A percentile compares a stretch with the other conserved stretches of the same genome.
These are phyloP conservation scores for Chamaecrista fasciculata DNA, from an alignment of 306 rosid genomes.

Conservation along the genomic window DNA sequence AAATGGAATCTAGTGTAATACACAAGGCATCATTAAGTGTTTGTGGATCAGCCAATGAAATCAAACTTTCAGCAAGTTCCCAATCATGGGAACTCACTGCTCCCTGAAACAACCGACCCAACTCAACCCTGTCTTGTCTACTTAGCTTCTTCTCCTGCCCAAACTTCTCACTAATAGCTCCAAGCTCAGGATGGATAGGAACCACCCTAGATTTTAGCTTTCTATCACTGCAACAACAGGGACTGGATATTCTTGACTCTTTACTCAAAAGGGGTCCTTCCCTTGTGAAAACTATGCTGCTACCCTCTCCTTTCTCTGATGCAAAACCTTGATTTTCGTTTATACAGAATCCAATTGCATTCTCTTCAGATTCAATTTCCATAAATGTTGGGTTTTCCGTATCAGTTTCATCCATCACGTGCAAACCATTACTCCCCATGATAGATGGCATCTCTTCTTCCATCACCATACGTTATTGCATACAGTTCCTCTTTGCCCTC, in stretches of 20 bases:
- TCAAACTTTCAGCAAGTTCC: constrained; percentile 80
- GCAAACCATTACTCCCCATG: constrained; percentile 27
- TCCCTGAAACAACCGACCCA: constrained; percentile 76
- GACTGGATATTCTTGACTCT: constrained; percentile 39
- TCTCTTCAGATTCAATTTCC: constrained; percentile 47
- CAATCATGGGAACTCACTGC: constrained; percentile 80
- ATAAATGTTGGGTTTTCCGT: constrained; percentile 30
- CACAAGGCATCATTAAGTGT: constrained; percentile 84
- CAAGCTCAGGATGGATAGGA: constrained; percentile 38
- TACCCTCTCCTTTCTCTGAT: constrained; percentile 56
- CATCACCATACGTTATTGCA: constrained; percentile 14
- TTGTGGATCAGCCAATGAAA: constrained; percentile 66
- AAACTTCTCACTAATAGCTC: constrained; percentile 43
- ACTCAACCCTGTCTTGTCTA: constrained; percentile 70
- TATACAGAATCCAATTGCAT: constrained; percentile 35
- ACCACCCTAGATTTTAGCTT: constrained; percentile 50
- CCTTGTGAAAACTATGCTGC: constrained; percentile 53
- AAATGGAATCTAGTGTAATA: constrained; percentile 74
- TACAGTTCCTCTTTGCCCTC: constrained; percentile 15
- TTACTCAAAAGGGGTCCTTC: constrained; percentile 53
- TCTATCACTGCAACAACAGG: constrained; percentile 44
- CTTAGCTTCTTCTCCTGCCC: constrained; percentile 61
- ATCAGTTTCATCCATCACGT: constrained; percentile 37
- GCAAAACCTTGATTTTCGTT: constrained; percentile 43
- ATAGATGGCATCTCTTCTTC: constrained; percentile 33